Percentiles rank a stretch among this genome's conserved stretches.
These are phyloP conservation scores for Ramularia endophylla DNA, from an alignment of 2,329 filamentous ascomycete species.

Conservation along the genomic window DNA sequence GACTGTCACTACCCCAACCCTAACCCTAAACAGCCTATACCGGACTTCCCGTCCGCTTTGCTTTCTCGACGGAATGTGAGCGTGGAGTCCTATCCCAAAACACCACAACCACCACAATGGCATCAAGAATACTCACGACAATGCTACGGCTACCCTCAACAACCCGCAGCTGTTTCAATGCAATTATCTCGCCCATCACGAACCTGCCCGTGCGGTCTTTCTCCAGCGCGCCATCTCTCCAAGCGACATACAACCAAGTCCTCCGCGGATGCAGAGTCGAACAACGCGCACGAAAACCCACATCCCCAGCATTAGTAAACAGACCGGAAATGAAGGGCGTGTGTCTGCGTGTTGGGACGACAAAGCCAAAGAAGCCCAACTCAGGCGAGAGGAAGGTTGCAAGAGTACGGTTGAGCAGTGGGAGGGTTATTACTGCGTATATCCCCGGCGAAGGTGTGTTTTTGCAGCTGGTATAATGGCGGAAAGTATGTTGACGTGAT, in stretches of 20 bases:
- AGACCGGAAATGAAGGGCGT: conserved; percentile 87
- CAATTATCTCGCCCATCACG: conserved; percentile 17
- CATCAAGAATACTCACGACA: conserved; percentile 34
- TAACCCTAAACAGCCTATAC: no score
- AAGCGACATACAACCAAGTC: conserved; percentile 48
- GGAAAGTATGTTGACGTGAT: conserved; percentile 9
- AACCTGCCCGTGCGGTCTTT: conserved; percentile 30
- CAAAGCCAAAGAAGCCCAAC: conserved; percentile 97
- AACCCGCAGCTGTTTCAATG: conserved; percentile 21
- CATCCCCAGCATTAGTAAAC: conserved; percentile 71
- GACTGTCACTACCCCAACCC: no score
- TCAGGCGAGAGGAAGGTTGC: conserved; percentile 96
- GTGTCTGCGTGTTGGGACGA: conserved; percentile 87
- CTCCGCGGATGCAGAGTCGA: conserved; percentile 66
- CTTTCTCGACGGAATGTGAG: no score
- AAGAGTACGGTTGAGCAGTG: conserved; percentile 80
- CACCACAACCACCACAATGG: conserved; percentile 28
- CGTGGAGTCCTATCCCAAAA: background rate
- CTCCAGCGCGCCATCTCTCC: conserved; percentile 33
- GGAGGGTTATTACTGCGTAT: conserved; percentile 83
- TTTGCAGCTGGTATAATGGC: background rate
- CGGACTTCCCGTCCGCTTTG: no score
- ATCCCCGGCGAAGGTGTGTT: conserved; percentile 80
- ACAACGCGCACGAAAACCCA: conserved; percentile 76
- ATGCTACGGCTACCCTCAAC: conserved; percentile 32